These are phyloP conservation scores for Penicillium olsonii DNA, from an alignment of 2,329 filamentous ascomycete genomes.

Conservation along the genomic window DNA sequence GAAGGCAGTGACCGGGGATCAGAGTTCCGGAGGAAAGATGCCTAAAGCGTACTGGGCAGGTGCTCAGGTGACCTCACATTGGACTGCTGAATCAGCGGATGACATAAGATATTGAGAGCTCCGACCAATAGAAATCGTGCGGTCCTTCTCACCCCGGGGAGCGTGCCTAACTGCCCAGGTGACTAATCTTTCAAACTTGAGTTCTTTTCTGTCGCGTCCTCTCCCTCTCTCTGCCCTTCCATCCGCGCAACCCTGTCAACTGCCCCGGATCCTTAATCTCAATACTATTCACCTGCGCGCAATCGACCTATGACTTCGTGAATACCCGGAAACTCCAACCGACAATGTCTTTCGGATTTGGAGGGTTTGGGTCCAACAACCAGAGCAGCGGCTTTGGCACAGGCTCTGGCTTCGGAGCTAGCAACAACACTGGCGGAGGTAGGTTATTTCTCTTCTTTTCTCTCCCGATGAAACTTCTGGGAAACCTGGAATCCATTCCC, in stretches of 20 bases:
- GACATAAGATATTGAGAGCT: background rate
- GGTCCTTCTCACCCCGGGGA: background rate
- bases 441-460: slow-evolving; percentile 26
- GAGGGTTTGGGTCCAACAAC: slow-evolving; percentile 63
- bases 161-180: too few species aligned
- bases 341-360: slow-evolving; percentile 48
- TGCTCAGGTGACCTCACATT: background rate
- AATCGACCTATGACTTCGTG: slow-evolving; percentile 34
- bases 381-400: slow-evolving; percentile 45
- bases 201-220: slow-evolving; percentile 26
- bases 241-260: slow-evolving; percentile 17
- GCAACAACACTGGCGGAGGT: slow-evolving; percentile 38
- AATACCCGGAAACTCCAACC: slow-evolving; percentile 24
- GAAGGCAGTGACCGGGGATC: too few species aligned
- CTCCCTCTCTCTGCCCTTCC: slow-evolving; percentile 21
- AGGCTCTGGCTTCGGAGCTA: slow-evolving; percentile 36
- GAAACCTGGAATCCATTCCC: slow-evolving; percentile 7
- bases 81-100: background rate
- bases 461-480: slow-evolving; percentile 1
- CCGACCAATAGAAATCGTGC: background rate
- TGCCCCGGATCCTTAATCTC: background rate
- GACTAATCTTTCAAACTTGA: slow-evolving; percentile 20
- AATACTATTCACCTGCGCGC: slow-evolving; percentile 10
- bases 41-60: background rate
- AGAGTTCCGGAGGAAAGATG: background rate